Conservation (phyloP, 163 green algal genomes). For the Chlamydomonas reinhardtii region DNA sequence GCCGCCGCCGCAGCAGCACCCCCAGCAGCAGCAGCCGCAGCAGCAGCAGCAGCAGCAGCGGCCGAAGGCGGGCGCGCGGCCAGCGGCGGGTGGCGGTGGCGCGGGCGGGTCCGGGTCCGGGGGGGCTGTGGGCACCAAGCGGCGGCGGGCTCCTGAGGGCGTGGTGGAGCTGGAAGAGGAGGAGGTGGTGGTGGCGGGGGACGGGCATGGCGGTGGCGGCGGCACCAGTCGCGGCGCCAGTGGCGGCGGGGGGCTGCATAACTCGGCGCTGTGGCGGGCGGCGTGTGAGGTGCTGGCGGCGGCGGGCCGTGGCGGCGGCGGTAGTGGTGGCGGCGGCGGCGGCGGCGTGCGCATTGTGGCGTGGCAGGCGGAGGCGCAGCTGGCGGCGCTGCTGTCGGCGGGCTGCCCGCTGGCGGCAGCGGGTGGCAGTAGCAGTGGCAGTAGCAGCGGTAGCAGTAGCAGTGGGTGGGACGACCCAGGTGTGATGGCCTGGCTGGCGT, state of each 20-base stretch:
- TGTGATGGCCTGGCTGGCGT: conserved; percentile 32
- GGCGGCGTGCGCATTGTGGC: not conserved
- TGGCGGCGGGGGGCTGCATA: not conserved
- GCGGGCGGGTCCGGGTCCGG: too few relatives aligned
- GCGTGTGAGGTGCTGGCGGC: conserved; percentile 18
- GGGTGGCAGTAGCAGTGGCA: too few relatives aligned
- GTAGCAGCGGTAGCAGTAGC: too few relatives aligned
- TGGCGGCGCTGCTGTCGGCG: conserved; percentile 26
- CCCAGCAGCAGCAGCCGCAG: not conserved
- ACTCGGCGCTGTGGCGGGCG: conserved; percentile 9
- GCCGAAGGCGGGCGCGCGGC: too few relatives aligned
- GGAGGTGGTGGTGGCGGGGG: too few relatives aligned
- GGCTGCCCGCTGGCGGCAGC: conserved; percentile 1
- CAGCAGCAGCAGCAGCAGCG: not conserved
- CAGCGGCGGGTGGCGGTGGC: too few relatives aligned
- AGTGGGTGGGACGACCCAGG: conserved; percentile 32
- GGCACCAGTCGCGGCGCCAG: not conserved
- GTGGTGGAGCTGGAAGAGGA: too few relatives aligned
- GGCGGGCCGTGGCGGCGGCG: not conserved
- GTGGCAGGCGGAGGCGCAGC: conserved; percentile 36
- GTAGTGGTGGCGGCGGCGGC: not conserved
- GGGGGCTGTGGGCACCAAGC: too few relatives aligned
- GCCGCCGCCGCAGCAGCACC: too few relatives aligned
- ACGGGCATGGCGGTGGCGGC: too few relatives aligned
- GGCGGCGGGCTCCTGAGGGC: too few relatives aligned